Conservation (phyloP, 106 monocot species). For the Platanthera guangdongensis region DNA sequence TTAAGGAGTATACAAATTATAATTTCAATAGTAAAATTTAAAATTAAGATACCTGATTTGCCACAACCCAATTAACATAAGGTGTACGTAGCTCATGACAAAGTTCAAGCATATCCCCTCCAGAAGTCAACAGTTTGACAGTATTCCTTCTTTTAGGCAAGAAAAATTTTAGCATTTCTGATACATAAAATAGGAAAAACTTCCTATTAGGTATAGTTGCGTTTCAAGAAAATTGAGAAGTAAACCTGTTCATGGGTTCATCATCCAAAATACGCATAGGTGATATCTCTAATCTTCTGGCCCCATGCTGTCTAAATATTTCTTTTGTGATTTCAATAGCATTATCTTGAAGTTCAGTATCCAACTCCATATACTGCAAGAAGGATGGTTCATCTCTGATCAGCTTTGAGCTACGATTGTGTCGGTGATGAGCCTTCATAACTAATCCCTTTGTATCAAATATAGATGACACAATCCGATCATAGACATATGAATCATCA, state of each 20-base stretch:
- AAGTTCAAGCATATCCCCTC: conserved; percentile 91
- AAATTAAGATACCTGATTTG: conserved; percentile 51
- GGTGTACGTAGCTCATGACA: conserved; percentile 80
- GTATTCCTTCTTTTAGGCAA: conserved; percentile 33
- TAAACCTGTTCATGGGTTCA: conserved; percentile 54
- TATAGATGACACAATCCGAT: conserved; percentile 78
- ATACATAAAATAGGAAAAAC: not conserved
- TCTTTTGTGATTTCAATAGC: conserved; percentile 61
- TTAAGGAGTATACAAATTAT: conserved; percentile 1
- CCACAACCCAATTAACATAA: conserved; percentile 65
- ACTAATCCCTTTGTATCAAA: conserved; percentile 75
- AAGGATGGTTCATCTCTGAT: conserved; percentile 31
- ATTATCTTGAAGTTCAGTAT: conserved; percentile 57
- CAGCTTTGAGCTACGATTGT: conserved; percentile 27
- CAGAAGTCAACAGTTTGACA: conserved; percentile 66
- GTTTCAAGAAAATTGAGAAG: not conserved
- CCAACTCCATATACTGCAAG: conserved; percentile 27
- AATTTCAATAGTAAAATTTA: not conserved
- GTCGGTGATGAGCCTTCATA: conserved; percentile 34
- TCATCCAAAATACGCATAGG: conserved; percentile 56
- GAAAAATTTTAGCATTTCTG: conserved; percentile 9
- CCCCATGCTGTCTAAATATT: conserved; percentile 75
- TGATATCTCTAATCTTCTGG: conserved; percentile 64
- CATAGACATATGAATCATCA: conserved; percentile 91
- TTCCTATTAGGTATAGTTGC: not conserved